Conservation (phyloP, 257 asterid species). For the Ophiorrhiza pumila region DNA sequence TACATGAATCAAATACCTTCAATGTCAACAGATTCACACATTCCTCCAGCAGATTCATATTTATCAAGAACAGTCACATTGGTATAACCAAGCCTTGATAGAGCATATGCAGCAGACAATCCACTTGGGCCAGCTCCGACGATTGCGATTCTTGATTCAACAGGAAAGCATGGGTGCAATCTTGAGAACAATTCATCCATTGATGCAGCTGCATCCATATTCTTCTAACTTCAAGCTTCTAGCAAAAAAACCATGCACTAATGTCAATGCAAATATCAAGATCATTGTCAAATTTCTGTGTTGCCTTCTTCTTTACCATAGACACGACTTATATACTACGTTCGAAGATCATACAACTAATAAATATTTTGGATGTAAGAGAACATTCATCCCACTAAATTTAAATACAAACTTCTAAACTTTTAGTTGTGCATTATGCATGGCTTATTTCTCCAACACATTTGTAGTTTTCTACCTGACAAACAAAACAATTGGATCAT, state of each 20-base stretch:
- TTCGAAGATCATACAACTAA: no score
- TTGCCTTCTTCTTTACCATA: no score
- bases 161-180: constrained; percentile 54
- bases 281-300: no score
- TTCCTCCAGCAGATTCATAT: constrained; percentile 50
- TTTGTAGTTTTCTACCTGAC: no score
- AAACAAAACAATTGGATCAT: no score
- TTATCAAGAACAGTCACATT: constrained; percentile 56
- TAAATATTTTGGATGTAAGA: no score
- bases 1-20: constrained; percentile 34
- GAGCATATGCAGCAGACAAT: constrained; percentile 67
- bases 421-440: no score
- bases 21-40: constrained; percentile 65
- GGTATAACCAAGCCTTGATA: constrained; percentile 49
- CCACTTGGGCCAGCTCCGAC: constrained; percentile 77
- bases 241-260: background rate
- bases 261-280: background rate
- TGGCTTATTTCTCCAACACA: no score
- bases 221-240: background rate
- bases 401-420: no score
- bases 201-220: constrained; percentile 31
- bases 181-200: constrained; percentile 38
- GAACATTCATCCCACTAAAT: no score
- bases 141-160: constrained; percentile 49
- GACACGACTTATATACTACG: no score